A percentile compares a stretch with the other conserved stretches of the same genome.
Conservation (phyloP, 225 moss, liverwort and hornwort species). For the Takakia lepidozioides region DNA sequence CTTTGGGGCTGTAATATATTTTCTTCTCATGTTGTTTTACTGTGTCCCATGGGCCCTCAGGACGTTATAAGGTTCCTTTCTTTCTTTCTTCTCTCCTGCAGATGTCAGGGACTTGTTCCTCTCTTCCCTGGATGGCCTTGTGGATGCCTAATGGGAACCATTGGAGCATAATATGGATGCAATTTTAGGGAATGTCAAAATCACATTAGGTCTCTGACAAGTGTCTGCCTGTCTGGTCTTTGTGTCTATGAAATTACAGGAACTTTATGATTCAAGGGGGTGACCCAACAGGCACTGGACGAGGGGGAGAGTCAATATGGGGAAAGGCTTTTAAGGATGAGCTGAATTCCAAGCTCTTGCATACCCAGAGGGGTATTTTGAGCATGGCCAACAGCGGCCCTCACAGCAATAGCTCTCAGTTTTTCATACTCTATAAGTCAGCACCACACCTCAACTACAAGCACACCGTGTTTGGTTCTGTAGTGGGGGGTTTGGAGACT, state of each 20-base stretch:
- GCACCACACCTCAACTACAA: conserved; percentile 94
- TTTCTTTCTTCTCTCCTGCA: no score
- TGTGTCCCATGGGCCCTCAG: no score
- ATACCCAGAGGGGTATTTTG: conserved; percentile 75
- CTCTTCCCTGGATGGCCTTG: no score
- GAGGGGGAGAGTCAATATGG: conserved; percentile 94
- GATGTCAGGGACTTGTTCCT: no score
- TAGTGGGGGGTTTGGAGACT: conserved; percentile 84
- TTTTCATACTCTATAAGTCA: conserved; percentile 89
- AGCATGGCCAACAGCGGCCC: conserved; percentile 99
- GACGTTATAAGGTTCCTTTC: no score
- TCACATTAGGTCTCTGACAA: no score
- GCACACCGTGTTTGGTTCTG: conserved; percentile 82
- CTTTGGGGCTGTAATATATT: no score
- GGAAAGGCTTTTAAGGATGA: conserved; percentile 97
- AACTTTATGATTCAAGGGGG: conserved; percentile 99
- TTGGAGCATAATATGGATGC: no score
- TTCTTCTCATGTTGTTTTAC: no score
- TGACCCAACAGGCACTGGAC: conserved; percentile 94
- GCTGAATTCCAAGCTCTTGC: conserved; percentile 82
- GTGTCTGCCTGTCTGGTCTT: no score
- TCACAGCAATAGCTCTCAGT: conserved; percentile 91
- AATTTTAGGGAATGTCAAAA: no score
- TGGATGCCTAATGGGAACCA: no score
- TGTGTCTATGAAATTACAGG: conserved; percentile 24